These are phyloP conservation scores for Gryganskiella cystojenkinii DNA, from an alignment of 192 early-diverging fungal species.

Conservation along the genomic window DNA sequence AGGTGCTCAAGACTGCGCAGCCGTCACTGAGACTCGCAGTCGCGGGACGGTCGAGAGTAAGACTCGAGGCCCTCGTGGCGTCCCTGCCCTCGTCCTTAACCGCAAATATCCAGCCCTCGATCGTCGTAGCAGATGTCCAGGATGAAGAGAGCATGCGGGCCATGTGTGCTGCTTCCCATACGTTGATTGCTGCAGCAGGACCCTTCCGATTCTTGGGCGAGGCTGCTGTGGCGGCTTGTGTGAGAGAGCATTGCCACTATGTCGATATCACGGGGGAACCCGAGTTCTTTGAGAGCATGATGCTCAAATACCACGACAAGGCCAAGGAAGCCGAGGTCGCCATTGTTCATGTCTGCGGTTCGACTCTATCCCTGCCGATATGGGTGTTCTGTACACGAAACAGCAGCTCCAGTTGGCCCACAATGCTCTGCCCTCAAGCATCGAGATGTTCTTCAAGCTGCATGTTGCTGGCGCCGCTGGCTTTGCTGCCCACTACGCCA, in stretches of 20 bases:
- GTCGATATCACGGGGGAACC: constrained; percentile 73
- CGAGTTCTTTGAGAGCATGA: constrained; percentile 75
- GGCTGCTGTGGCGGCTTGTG: constrained; percentile 69
- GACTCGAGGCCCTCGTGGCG: constrained; percentile 45
- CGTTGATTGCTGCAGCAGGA: constrained; percentile 56
- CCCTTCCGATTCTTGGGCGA: constrained; percentile 75
- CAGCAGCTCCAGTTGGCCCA: constrained; percentile 50
- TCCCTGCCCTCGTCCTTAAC: constrained; percentile 18
- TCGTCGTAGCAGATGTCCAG: constrained; percentile 61
- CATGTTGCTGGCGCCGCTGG: constrained; percentile 59
- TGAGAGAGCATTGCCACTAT: constrained; percentile 63
- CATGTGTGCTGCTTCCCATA: constrained; percentile 41
- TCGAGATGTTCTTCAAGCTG: constrained; percentile 71
- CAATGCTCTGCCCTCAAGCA: constrained; percentile 54
- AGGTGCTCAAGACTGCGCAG: constrained; percentile 49
- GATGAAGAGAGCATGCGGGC: constrained; percentile 43
- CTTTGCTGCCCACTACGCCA: constrained; percentile 66
- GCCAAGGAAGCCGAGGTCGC: constrained; percentile 60
- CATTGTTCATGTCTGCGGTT: constrained; percentile 70
- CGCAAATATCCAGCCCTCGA: constrained; percentile 31
- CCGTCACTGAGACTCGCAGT: constrained; percentile 47
- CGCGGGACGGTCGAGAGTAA: constrained; percentile 53
- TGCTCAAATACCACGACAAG: constrained; percentile 60
- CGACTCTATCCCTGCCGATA: constrained; percentile 69
- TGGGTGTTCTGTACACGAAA: constrained; percentile 72